Conservation (phyloP, 306 rosid genomes). For the Vicia sativa region DNA sequence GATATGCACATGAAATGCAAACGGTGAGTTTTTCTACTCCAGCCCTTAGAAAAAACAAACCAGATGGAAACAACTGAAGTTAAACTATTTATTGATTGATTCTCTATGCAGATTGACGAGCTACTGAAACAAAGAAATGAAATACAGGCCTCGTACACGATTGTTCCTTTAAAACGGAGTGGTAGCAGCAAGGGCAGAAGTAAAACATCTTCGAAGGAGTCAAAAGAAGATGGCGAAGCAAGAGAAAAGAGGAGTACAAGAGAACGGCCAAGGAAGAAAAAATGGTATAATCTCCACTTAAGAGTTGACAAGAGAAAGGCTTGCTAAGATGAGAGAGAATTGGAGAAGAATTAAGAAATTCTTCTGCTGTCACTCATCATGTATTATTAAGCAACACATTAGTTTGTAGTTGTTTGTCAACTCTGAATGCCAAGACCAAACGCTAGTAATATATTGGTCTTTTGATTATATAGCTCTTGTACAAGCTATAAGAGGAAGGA, state of each 20-base stretch:
- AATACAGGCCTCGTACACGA: conserved; percentile 82
- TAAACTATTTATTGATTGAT: conserved; percentile 22
- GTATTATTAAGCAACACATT: conserved; percentile 20
- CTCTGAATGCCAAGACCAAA: conserved; percentile 35
- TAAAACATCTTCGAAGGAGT: conserved; percentile 69
- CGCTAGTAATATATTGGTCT: conserved; percentile 32
- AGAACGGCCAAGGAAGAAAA: conserved; percentile 85
- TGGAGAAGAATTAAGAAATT: conserved; percentile 26
- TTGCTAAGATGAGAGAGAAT: conserved; percentile 67
- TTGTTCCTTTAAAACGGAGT: conserved; percentile 74
- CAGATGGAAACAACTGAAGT: conserved; percentile 24
- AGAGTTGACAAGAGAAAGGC: conserved; percentile 94
- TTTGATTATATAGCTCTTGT: conserved; percentile 44
- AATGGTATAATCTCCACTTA: conserved; percentile 87
- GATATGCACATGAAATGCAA: conserved; percentile 96
- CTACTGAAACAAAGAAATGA: conserved; percentile 90
- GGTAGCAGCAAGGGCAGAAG: conserved; percentile 73
- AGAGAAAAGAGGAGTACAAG: conserved; percentile 68
- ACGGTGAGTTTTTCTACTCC: conserved; percentile 54
- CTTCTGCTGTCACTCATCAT: conserved; percentile 22
- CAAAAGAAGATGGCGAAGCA: conserved; percentile 68
- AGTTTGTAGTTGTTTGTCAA: conserved; percentile 19
- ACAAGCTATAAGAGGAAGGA: conserved; percentile 41
- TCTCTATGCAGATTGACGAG: conserved; percentile 71
- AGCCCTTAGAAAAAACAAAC: neutral